A percentile compares a stretch with the other conserved stretches of the same genome.
These are phyloP conservation scores for Erythrophleum fordii DNA, from an alignment of 306 rosid species.

Conservation along the genomic window DNA sequence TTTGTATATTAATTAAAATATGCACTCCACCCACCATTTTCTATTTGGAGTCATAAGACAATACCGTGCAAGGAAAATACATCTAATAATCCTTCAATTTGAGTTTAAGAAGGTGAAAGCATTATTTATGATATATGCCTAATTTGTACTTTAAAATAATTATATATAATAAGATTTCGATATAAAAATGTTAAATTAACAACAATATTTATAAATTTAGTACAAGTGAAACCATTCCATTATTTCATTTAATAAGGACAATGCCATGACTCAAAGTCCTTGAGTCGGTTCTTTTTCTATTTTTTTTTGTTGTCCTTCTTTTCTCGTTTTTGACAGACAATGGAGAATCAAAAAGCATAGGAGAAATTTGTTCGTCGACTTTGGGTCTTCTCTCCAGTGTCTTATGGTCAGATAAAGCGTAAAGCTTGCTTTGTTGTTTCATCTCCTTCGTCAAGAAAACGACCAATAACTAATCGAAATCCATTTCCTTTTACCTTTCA, in stretches of 20 bases:
- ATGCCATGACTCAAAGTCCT: neutral
- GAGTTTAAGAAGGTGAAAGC: neutral
- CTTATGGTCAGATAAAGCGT: neutral
- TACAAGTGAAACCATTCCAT: no score
- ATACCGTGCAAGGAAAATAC: neutral
- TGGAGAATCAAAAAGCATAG: neutral
- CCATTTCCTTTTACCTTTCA: slow-evolving; percentile 16
- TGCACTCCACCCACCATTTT: no score
- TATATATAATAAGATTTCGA: neutral
- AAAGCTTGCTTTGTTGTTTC: neutral
- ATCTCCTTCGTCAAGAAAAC: slow-evolving; percentile 27
- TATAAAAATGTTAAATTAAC: neutral
- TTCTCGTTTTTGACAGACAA: neutral
- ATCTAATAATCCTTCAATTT: neutral
- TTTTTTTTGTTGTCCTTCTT: no score
- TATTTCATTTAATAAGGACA: neutral
- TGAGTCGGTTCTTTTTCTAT: neutral
- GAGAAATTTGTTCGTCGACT: neutral
- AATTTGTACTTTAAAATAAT: neutral
- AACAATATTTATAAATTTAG: no score
- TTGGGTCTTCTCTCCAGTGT: neutral
- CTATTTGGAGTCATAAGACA: neutral
- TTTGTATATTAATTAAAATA: no score
- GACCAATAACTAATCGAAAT: slow-evolving; percentile 32
- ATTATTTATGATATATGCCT: neutral